phyloP scores from a whole-genome alignment of 176 grass and related monocot genomes.

The Zoysia japonica region DNA sequence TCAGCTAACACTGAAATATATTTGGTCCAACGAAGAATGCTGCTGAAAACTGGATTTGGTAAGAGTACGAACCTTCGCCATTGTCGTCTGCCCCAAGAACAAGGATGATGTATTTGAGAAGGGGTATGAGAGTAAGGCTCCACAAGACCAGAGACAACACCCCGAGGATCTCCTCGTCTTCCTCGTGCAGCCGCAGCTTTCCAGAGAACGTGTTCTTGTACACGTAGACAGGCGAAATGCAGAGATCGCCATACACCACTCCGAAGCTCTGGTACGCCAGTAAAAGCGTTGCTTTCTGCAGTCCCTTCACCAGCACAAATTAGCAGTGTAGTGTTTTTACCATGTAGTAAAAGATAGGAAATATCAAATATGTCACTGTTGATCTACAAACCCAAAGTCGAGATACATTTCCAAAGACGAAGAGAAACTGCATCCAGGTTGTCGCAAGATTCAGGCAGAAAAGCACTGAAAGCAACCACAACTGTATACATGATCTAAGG shows the following conservation, averaged over 20 bases:
- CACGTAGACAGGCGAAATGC: constrained; percentile 87
- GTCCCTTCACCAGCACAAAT: constrained; percentile 27
- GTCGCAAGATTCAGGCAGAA: not conserved
- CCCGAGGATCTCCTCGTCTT: constrained; percentile 86
- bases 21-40: not conserved
- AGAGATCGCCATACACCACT: constrained; percentile 82
- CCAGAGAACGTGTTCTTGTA: constrained; percentile 95
- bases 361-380: not conserved
- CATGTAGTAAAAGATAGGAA: not conserved
- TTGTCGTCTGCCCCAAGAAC: constrained; percentile 87
- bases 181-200: constrained; percentile 74
- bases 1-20: too few relatives aligned
- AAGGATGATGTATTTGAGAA: constrained; percentile 89
- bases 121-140: constrained; percentile 82
- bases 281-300: constrained; percentile 61
- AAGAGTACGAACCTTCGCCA: constrained; percentile 61
- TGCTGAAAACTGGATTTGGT: not conserved
- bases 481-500: too few relatives aligned
- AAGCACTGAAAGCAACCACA: too few relatives aligned
- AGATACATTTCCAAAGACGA: not conserved
- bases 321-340: not conserved
- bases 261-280: constrained; percentile 90
- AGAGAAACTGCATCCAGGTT: not conserved
- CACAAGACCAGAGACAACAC: constrained; percentile 84
- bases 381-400: not conserved